Base-by-base conservation (phyloP, 306 rosid genomes). In the Hippophae rhamnoides region DNA sequence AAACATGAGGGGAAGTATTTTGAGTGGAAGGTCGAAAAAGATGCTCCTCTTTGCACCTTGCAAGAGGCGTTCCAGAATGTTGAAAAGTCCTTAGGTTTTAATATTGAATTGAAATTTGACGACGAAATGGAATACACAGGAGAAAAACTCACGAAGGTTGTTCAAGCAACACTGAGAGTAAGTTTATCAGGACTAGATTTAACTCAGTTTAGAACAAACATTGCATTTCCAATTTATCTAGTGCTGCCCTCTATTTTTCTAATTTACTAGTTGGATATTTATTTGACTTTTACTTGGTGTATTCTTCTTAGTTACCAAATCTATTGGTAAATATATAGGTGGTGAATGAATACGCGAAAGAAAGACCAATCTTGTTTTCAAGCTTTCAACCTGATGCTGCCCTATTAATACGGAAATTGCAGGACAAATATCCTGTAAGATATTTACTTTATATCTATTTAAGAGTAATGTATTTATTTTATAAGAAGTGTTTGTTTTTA, bases 371-470 rank as follows among this genome's bases (percentile, higher is more conserved):
- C 31, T 69, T 84, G 49, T 86, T 86, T 65, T 89, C 97, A 5
- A 70, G 86, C 49, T 86, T 89, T 60, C 87, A 82, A 51, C 95
- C 95, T 3, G 97, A 89, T 62, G 95, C 95, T 8, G 94, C 90
- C 1, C 14, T 55, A 25, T 67, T 82, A n/a, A 60, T 80, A 10
- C 44, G 76, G 57, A 71, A 77, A 73, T 59, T 82, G 80, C 97
- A 90, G 66, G 75, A 43, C 60, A 69, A 51, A 7, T 82, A 82
- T 68, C 93, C 94, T 7, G 95, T 84, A 67, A 83, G 95, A 54
- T 50, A 8, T 38, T 52, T 23, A 46, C 25, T n/a, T 25, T 5
- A 5, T 49, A 11, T n/a, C 5, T 31, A 31, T 31, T 31, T 31
- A 31, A 31, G 38, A 4, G 38, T 4, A 31, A 31, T 31, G 38